These are phyloP conservation scores for Nicotiana benthamiana DNA, from an alignment of 257 asterid genomes.

Conservation along the genomic window DNA sequence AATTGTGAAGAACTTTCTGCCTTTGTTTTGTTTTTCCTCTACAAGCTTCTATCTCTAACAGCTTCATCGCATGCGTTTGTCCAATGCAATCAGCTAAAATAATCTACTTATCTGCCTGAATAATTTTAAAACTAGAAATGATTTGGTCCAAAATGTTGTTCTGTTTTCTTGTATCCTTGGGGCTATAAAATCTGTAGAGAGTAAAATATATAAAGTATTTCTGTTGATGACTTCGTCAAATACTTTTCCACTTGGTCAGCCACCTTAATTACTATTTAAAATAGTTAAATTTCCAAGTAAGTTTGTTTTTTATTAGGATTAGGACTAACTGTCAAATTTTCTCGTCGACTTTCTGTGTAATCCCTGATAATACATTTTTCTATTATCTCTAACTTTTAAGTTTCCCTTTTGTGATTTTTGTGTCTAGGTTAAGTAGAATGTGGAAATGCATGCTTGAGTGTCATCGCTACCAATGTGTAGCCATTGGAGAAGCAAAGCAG, in stretches of 20 bases:
- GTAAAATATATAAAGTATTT: background rate
- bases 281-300: background rate
- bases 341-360: background rate
- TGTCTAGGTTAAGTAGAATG: constrained; percentile 61
- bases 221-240: background rate
- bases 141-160: background rate
- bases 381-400: background rate
- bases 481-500: constrained; percentile 69
- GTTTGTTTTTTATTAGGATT: background rate
- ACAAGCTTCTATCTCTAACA: background rate
- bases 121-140: background rate
- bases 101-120: background rate
- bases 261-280: background rate
- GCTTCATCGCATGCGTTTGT: background rate
- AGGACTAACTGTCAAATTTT: background rate
- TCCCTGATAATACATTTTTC: background rate
- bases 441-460: constrained; percentile 94
- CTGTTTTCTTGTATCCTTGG: background rate
- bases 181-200: background rate
- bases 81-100: background rate
- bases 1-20: background rate
- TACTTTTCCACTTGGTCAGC: background rate
- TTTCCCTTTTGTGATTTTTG: background rate
- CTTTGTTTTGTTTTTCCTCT: background rate
- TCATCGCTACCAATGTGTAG: constrained; percentile 73